A percentile compares a stretch with the other conserved stretches of the same genome.
phyloP scores from a whole-genome alignment of 2,329 filamentous ascomycete species.

The Myriosclerotinia duriaeana region DNA sequence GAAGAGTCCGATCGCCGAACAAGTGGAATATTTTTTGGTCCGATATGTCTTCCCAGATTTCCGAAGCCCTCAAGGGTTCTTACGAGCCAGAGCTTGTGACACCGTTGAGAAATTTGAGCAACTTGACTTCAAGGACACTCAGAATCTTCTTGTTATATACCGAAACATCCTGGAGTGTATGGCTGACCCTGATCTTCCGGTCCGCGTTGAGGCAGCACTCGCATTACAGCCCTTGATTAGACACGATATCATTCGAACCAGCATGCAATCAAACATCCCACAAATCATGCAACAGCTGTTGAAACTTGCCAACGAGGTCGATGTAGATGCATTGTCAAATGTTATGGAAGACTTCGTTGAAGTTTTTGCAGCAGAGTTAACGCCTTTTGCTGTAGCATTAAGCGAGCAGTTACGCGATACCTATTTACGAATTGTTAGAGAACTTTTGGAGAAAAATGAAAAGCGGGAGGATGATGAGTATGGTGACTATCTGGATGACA shows the following conservation, averaged over 20 bases:
- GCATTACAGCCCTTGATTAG: constrained; percentile 93
- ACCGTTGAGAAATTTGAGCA: constrained; percentile 98
- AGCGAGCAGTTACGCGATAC: constrained; percentile 96
- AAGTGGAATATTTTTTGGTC: constrained; percentile 98
- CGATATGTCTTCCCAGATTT: constrained; percentile 99
- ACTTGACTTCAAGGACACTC: constrained; percentile 92
- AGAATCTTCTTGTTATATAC: constrained; percentile 95
- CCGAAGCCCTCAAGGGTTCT: constrained; percentile 84
- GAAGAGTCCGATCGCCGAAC: constrained; percentile 96
- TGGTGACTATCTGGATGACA: constrained; percentile 93
- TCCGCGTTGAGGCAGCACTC: constrained; percentile 89
- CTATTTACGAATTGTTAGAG: constrained; percentile 88
- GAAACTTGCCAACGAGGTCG: constrained; percentile 95
- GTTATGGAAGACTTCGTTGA: constrained; percentile 99
- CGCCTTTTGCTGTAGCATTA: constrained; percentile 92
- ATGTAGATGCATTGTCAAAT: constrained; percentile 94
- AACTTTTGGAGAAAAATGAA: constrained; percentile 84
- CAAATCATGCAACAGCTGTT: constrained; percentile 99
- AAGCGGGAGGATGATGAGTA: constrained; percentile 74
- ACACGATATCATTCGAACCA: constrained; percentile 88
- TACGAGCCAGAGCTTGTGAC: constrained; percentile 92
- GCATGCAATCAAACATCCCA: constrained; percentile 97
- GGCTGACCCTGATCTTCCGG: constrained; percentile 89
- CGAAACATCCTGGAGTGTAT: constrained; percentile 95
- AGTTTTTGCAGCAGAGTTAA: constrained; percentile 94